Evolutionary conservation across 2,329 filamentous ascomycete genomes (phyloP).

Genomic region (Botrytis galanthina): DNA sequence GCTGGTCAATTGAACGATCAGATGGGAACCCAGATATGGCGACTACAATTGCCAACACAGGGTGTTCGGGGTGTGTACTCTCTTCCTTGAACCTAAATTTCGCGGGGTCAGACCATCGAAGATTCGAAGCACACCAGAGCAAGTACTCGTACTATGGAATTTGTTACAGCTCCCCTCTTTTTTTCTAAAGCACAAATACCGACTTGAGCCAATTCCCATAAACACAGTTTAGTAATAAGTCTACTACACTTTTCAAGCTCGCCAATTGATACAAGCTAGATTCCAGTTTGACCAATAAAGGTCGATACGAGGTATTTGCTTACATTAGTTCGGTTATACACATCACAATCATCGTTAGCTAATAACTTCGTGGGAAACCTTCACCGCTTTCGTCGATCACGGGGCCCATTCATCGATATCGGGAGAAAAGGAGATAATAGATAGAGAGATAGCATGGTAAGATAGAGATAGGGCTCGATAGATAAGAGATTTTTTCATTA

Average conservation of each 20-base stretch:
- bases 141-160: not conserved
- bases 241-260: not conserved
- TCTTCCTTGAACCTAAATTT: not conserved
- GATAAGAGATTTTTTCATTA: not conserved
- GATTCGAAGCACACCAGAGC: not conserved
- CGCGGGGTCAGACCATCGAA: not conserved
- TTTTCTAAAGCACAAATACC: not conserved
- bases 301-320: not conserved
- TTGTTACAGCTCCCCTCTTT: not conserved
- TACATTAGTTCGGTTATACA: not conserved
- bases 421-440: not conserved
- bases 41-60: not conserved
- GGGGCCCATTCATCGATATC: not conserved
- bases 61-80: not conserved
- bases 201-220: not conserved
- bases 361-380: not conserved
- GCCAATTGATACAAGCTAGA: not conserved
- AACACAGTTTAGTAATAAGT: not conserved
- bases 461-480: not conserved
- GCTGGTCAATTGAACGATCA: not conserved
- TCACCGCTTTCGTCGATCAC: conserved; percentile 15
- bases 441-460: conserved; percentile 1
- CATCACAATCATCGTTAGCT: not conserved
- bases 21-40: not conserved
- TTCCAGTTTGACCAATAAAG: not conserved